A percentile compares a stretch with the other conserved stretches of the same genome.
Conservation (phyloP, 1,284 basidiomycete species). For the Trichosporon sp. region DNA sequence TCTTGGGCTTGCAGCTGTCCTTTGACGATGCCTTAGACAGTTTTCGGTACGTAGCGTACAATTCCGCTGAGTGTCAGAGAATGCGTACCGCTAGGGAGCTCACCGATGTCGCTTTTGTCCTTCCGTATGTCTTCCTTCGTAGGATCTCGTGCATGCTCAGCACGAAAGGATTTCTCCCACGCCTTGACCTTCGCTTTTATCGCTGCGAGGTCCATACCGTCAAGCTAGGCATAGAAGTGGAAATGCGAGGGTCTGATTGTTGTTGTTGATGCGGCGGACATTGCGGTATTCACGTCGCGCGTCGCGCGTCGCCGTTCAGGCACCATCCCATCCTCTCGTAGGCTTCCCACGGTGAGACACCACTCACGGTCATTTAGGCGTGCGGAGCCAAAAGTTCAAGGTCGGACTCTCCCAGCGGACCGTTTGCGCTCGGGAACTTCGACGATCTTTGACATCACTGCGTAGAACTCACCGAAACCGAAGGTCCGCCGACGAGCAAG, state of each 20-base stretch:
- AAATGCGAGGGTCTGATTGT: background rate
- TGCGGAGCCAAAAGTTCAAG: background rate
- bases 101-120: slow-evolving; percentile 61
- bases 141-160: slow-evolving; percentile 58
- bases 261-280: background rate
- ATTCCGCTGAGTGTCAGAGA: slow-evolving; percentile 55
- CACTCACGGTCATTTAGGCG: background rate
- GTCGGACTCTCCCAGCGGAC: background rate
- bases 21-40: slow-evolving; percentile 55
- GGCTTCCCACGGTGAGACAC: background rate
- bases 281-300: background rate
- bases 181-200: slow-evolving; percentile 70
- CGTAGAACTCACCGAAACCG: background rate
- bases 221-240: no score
- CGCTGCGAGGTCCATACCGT: slow-evolving; percentile 37
- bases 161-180: slow-evolving; percentile 73
- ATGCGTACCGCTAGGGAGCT: slow-evolving; percentile 28
- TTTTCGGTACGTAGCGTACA: slow-evolving; percentile 76
- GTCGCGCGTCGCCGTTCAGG: background rate
- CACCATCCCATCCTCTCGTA: background rate
- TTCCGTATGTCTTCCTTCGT: slow-evolving; percentile 71
- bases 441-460: background rate
- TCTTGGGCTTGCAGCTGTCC: background rate
- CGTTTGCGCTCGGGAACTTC: background rate
- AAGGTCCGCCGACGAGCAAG: background rate